Percentiles rank a stretch among this genome's conserved stretches.
Evolutionary conservation across 257 asterid genomes (phyloP).

Genomic region (Penstemon davidsonii): DNA sequence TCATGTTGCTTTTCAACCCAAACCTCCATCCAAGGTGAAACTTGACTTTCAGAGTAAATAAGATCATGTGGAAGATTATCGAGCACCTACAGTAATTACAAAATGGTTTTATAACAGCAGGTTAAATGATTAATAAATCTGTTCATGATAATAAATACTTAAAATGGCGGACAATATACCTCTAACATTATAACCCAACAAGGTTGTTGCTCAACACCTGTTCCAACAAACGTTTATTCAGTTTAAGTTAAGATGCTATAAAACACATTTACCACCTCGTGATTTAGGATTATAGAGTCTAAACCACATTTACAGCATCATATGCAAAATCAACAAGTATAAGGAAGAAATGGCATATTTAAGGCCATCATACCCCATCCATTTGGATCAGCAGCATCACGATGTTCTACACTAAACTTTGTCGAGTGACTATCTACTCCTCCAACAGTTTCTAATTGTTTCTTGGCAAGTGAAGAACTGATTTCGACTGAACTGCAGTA

Average conservation of each 20-base stretch:
- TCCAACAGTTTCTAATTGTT: slow-evolving; percentile 84
- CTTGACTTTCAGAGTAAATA: slow-evolving; percentile 76
- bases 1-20: slow-evolving; percentile 75
- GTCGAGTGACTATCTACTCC: slow-evolving; percentile 67
- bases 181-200: slow-evolving; percentile 99
- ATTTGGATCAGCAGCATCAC: slow-evolving; percentile 89
- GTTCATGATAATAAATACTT: neutral
- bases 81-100: slow-evolving; percentile 59
- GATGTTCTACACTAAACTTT: slow-evolving; percentile 78
- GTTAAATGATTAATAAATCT: slow-evolving; percentile 16
- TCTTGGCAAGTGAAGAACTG: slow-evolving; percentile 89
- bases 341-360: slow-evolving; percentile 4
- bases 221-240: slow-evolving; percentile 36
- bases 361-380: slow-evolving; percentile 81
- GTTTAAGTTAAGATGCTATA: slow-evolving; percentile 8
- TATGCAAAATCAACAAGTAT: slow-evolving; percentile 23
- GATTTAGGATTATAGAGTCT: slow-evolving; percentile 2
- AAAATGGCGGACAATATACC: slow-evolving; percentile 46
- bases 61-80: slow-evolving; percentile 99
- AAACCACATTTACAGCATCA: slow-evolving; percentile 4
- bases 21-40: slow-evolving; percentile 93
- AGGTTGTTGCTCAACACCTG: slow-evolving; percentile 81
- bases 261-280: neutral
- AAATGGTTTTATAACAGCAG: slow-evolving; percentile 1
- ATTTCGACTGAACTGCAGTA: slow-evolving; percentile 90